Evolutionary conservation across 1,139 yeast species (phyloP).

Genomic region (Debaryomyces robertsiae): DNA sequence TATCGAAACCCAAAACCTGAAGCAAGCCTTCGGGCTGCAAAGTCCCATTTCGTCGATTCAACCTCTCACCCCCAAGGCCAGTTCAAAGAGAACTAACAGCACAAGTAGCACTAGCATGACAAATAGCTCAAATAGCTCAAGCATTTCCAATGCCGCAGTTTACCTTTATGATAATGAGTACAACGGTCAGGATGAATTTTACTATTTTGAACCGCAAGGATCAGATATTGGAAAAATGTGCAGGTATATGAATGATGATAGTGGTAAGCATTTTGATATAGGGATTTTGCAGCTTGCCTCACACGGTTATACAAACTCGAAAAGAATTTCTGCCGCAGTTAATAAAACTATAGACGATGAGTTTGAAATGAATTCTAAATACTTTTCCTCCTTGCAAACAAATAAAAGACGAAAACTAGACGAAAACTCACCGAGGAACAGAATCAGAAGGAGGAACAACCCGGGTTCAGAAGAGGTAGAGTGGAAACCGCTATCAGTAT

Average conservation of each 20-base stretch:
- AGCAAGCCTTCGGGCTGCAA: conserved; percentile 1
- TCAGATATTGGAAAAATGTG: conserved; percentile 12
- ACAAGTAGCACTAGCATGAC: no score
- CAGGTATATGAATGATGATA: conserved; percentile 10
- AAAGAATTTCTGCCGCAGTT: conserved; percentile 20
- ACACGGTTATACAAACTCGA: conserved; percentile 13
- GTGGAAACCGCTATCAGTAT: conserved; percentile 43
- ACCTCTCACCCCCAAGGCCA: conserved; percentile 3
- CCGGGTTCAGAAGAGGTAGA: conserved; percentile 21
- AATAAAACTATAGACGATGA: conserved; percentile 22
- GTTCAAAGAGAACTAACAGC: not conserved
- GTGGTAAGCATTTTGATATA: conserved; percentile 5
- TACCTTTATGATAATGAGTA: conserved; percentile 2
- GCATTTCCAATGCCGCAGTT: not conserved
- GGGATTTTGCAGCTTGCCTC: conserved; percentile 10
- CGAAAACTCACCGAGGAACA: not conserved
- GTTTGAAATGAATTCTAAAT: conserved; percentile 14
- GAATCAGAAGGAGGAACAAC: conserved; percentile 21
- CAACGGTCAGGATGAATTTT: not conserved
- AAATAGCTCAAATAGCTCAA: not conserved
- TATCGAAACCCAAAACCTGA: conserved; percentile 1
- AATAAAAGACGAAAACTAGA: conserved; percentile 11
- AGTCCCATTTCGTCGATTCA: conserved; percentile 3
- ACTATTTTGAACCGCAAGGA: not conserved
- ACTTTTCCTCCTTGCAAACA: not conserved